Percentiles rank a stretch among this genome's conserved stretches.
These are phyloP conservation scores for Echites panduratus DNA, from an alignment of 257 asterid species.

Conservation along the genomic window DNA sequence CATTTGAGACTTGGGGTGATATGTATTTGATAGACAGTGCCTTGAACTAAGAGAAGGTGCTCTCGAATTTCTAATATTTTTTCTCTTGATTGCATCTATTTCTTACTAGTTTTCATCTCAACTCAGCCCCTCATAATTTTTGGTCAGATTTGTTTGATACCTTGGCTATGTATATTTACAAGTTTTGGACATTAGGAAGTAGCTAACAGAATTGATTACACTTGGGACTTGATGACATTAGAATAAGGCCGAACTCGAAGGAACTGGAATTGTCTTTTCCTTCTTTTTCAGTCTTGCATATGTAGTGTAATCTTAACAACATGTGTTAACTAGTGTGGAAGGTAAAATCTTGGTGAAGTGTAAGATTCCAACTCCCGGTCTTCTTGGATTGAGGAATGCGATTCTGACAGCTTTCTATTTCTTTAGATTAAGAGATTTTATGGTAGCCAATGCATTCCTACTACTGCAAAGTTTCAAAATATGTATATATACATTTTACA, in stretches of 20 bases:
- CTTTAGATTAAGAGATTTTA: too few species aligned
- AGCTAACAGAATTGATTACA: background rate
- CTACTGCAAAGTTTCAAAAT: too few species aligned
- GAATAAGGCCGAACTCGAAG: background rate
- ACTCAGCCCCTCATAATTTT: too few species aligned
- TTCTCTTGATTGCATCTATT: too few species aligned
- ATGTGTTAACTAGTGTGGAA: conserved; percentile 50
- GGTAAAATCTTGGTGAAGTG: conserved; percentile 74
- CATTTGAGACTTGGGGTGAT: too few species aligned
- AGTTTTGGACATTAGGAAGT: background rate
- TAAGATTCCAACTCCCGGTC: conserved; percentile 94
- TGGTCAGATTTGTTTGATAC: background rate
- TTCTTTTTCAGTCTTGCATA: conserved; percentile 7
- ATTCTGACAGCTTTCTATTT: conserved; percentile 85
- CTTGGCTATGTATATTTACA: background rate
- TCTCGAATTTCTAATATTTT: too few species aligned
- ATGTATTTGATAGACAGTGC: too few species aligned
- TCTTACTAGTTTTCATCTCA: too few species aligned
- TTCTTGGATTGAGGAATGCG: conserved; percentile 82
- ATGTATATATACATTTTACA: too few species aligned
- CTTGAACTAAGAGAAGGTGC: too few species aligned
- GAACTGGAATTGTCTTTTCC: background rate
- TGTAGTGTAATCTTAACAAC: conserved; percentile 16
- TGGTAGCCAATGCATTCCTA: too few species aligned
- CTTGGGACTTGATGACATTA: background rate